Evolutionary conservation across 495 filamentous ascomycete genomes (phyloP).

Genomic region (Pyrenula massariospora): DNA sequence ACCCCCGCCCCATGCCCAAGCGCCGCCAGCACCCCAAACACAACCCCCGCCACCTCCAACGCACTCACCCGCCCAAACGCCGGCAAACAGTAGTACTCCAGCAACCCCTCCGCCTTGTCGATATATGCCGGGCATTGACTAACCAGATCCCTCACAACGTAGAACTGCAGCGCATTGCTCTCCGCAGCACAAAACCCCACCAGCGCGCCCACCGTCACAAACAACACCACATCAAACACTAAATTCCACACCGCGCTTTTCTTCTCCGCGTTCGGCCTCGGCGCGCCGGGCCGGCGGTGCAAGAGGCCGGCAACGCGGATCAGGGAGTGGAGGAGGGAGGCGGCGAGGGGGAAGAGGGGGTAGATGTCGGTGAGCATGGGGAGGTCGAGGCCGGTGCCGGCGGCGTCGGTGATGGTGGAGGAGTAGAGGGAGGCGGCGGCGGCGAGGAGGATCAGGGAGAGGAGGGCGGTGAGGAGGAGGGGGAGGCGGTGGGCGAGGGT

Average conservation of each 20-base stretch:
- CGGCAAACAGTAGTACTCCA: background rate
- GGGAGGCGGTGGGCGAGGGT: constrained; percentile 1
- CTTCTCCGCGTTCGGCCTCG: background rate
- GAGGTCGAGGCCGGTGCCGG: background rate
- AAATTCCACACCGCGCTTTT: background rate
- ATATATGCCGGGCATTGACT: background rate
- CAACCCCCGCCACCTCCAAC: background rate
- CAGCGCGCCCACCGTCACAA: background rate
- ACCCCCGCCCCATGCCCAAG: background rate
- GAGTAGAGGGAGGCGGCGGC: background rate
- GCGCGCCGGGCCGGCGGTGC: background rate
- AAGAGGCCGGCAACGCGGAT: background rate
- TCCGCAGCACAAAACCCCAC: background rate
- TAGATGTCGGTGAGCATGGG: background rate
- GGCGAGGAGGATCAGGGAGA: background rate
- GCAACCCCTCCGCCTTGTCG: no score
- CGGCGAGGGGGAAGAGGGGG: background rate
- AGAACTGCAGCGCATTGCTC: background rate
- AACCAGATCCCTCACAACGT: background rate
- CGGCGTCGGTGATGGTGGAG: background rate
- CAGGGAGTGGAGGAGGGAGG: background rate
- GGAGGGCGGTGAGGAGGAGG: constrained; percentile 4
- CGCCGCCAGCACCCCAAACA: background rate
- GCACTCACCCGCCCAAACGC: background rate
- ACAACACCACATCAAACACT: background rate